A percentile compares a stretch with the other conserved stretches of the same genome.
These are phyloP conservation scores for Jatropha multifida DNA, from an alignment of 441 rosid species.

Conservation along the genomic window DNA sequence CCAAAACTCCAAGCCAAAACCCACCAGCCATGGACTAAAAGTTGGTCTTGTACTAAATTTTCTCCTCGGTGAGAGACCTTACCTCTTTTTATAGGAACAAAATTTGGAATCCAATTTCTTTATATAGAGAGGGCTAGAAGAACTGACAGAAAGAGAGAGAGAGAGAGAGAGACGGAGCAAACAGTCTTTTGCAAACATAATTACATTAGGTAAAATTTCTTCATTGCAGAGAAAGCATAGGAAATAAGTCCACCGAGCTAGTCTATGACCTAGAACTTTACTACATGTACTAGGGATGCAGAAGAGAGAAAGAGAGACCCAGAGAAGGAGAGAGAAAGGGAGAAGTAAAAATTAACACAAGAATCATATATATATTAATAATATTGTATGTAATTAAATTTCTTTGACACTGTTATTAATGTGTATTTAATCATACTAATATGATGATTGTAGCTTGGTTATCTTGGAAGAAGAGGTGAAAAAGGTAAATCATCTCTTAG, in stretches of 20 bases:
- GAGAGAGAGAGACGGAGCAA: background rate
- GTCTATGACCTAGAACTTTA: conserved; percentile 23
- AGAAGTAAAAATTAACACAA: too few relatives aligned
- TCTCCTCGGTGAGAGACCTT: background rate
- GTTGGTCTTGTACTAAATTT: background rate
- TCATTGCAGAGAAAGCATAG: conserved; percentile 22
- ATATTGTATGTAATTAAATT: background rate
- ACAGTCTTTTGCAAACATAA: background rate
- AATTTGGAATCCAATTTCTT: conserved; percentile 20
- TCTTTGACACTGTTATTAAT: background rate
- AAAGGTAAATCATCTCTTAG: too few relatives aligned
- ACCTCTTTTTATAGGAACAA: background rate
- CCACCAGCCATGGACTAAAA: conserved; percentile 27
- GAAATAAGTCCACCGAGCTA: conserved; percentile 28
- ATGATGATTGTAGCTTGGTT: background rate
- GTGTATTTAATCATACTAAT: background rate
- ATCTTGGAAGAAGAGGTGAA: too few relatives aligned
- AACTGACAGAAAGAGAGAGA: background rate
- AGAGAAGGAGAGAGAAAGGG: background rate
- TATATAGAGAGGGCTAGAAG: conserved; percentile 18
- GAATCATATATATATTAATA: background rate
- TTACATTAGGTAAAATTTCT: conserved; percentile 17
- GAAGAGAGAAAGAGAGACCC: background rate
- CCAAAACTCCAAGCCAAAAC: conserved; percentile 29
- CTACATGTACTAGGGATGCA: conserved; percentile 12